phyloP scores from a whole-genome alignment of 768 basidiomycete species.

The Daedaleopsis sinensis region DNA sequence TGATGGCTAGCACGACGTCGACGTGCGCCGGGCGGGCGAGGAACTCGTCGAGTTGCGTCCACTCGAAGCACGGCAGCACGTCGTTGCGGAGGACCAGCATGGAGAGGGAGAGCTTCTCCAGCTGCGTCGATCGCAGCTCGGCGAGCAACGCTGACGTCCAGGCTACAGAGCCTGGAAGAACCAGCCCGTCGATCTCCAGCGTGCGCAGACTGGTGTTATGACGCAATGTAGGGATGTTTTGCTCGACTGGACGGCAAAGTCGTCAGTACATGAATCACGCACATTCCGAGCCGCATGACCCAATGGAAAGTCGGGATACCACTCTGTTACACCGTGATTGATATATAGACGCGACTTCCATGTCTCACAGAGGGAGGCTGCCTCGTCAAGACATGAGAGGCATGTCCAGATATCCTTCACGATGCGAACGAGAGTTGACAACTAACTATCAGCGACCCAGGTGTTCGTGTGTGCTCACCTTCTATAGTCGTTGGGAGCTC shows the following conservation, averaged over 20 bases:
- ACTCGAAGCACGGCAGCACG: conserved; percentile 14
- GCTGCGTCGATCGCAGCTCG: conserved; percentile 1
- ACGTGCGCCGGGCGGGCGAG: conserved; percentile 4
- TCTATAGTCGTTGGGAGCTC: conserved; percentile 15
- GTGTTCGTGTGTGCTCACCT: not conserved
- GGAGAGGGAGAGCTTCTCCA: conserved; percentile 18
- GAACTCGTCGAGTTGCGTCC: conserved; percentile 6
- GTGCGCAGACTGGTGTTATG: conserved; percentile 12
- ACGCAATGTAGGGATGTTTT: conserved; percentile 8
- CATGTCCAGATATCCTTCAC: no score
- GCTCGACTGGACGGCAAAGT: not conserved
- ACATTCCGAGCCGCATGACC: no score
- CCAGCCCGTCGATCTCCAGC: conserved; percentile 18
- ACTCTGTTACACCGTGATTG: no score
- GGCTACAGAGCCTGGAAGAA: conserved; percentile 14
- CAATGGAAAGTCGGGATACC: no score
- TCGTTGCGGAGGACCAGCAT: conserved; percentile 11
- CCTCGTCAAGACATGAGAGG: no score
- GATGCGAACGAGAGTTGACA: no score
- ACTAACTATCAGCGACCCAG: not conserved
- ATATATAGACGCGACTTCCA: no score
- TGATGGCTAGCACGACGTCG: conserved; percentile 7
- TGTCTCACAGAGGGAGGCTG: no score
- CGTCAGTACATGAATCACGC: not conserved
- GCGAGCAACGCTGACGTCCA: conserved; percentile 12